These are phyloP conservation scores for Trifolium pratense DNA, from an alignment of 306 rosid species.

Conservation along the genomic window DNA sequence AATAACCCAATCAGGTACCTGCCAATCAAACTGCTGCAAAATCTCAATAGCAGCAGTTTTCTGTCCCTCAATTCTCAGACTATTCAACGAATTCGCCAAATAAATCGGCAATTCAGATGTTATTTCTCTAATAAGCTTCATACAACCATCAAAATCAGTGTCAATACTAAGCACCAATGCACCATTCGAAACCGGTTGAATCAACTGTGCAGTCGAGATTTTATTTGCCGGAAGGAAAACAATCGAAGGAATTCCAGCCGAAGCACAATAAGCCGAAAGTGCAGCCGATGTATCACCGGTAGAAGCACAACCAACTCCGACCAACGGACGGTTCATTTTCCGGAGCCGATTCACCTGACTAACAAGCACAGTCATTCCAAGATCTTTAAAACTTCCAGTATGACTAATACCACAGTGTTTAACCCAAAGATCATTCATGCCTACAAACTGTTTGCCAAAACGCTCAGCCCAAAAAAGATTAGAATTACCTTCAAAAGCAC, in stretches of 20 bases:
- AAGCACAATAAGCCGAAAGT: constrained; percentile 77
- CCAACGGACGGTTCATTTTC: constrained; percentile 60
- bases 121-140: constrained; percentile 79
- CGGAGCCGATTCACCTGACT: constrained; percentile 81
- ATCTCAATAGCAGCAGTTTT: constrained; percentile 87
- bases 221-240: constrained; percentile 84
- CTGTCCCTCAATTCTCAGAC: constrained; percentile 80
- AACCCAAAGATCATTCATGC: constrained; percentile 89
- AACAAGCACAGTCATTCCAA: constrained; percentile 83
- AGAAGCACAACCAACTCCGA: constrained; percentile 85
- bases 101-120: constrained; percentile 78
- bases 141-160: constrained; percentile 86
- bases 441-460: constrained; percentile 71
- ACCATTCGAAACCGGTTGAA: constrained; percentile 82
- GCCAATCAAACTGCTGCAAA: constrained; percentile 84
- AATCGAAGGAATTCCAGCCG: constrained; percentile 81
- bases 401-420: constrained; percentile 85
- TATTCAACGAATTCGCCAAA: constrained; percentile 77
- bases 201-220: constrained; percentile 79
- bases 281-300: constrained; percentile 88
- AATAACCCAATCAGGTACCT: constrained; percentile 89
- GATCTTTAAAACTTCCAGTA: constrained; percentile 79
- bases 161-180: constrained; percentile 75
- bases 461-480: constrained; percentile 93
- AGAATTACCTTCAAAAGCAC: constrained; percentile 83